These are phyloP conservation scores for Hericium alpestre DNA, from an alignment of 768 basidiomycete species.

Conservation along the genomic window DNA sequence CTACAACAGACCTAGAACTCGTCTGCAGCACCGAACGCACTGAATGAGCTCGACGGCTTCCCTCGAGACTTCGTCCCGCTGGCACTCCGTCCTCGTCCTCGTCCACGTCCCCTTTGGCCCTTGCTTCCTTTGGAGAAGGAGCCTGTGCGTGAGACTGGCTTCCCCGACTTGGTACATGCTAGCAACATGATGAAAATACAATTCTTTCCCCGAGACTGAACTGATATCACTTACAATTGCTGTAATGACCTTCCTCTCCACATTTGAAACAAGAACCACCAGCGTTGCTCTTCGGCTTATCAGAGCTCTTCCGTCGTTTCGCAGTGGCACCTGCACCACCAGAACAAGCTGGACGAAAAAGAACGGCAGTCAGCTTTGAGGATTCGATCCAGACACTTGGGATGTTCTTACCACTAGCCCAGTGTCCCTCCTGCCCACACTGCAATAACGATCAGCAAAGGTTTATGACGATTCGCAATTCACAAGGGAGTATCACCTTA, in stretches of 20 bases:
- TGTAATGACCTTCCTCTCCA: neutral
- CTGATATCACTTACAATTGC: neutral
- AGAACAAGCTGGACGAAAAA: neutral
- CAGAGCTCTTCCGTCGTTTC: neutral
- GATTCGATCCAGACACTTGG: neutral
- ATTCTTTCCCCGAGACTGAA: neutral
- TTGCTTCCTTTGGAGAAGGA: neutral
- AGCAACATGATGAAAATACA: neutral
- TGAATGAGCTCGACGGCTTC: neutral
- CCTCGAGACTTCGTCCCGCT: neutral
- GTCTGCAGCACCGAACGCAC: neutral
- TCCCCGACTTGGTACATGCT: neutral
- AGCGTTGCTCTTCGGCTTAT: neutral
- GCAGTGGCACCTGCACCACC: neutral
- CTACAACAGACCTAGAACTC: neutral
- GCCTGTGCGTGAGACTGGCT: neutral
- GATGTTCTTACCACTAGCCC: neutral
- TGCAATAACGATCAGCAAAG: neutral
- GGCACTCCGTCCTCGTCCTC: neutral
- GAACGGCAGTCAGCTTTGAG: neutral
- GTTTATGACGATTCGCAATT: no score
- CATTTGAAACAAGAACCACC: neutral
- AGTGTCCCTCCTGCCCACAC: neutral
- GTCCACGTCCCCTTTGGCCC: neutral
- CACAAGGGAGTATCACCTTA: neutral